Evolutionary conservation across 192 early-diverging fungal genomes (phyloP).

Genomic region (Backusella parvicylindrica): DNA sequence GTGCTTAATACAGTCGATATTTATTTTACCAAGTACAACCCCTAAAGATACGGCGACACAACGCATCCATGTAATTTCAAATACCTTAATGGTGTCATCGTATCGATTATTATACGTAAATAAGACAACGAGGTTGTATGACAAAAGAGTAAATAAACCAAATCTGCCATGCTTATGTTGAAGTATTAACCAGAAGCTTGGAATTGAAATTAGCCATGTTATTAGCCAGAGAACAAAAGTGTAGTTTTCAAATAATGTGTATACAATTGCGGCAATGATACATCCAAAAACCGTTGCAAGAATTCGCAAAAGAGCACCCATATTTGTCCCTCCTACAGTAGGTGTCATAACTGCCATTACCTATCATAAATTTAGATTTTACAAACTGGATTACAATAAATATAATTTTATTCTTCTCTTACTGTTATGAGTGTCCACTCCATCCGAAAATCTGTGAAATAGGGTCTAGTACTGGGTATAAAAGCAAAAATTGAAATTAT

Average conservation of each 20-base stretch:
- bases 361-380: background rate
- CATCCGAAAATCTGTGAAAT: conserved; percentile 55
- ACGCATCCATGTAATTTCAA: conserved; percentile 54
- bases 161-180: conserved; percentile 61
- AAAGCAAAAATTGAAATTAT: conserved; percentile 61
- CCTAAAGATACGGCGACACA: conserved; percentile 66
- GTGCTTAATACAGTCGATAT: background rate
- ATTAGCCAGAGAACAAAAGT: conserved; percentile 35
- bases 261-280: conserved; percentile 51
- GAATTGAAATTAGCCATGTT: conserved; percentile 57
- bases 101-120: conserved; percentile 67
- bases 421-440: conserved; percentile 74
- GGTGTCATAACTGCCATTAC: conserved; percentile 75
- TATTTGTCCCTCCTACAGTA: conserved; percentile 74
- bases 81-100: conserved; percentile 47
- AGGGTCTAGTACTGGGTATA: conserved; percentile 43
- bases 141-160: conserved; percentile 68
- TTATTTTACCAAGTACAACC: conserved; percentile 50
- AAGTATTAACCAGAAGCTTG: conserved; percentile 61
- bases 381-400: no score
- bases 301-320: conserved; percentile 64
- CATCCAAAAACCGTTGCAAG: conserved; percentile 70
- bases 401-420: background rate
- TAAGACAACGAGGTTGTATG: conserved; percentile 71
- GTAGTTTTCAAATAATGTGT: conserved; percentile 44